phyloP scores from a whole-genome alignment of 208 protist species.

The Borovskyia barvae region DNA sequence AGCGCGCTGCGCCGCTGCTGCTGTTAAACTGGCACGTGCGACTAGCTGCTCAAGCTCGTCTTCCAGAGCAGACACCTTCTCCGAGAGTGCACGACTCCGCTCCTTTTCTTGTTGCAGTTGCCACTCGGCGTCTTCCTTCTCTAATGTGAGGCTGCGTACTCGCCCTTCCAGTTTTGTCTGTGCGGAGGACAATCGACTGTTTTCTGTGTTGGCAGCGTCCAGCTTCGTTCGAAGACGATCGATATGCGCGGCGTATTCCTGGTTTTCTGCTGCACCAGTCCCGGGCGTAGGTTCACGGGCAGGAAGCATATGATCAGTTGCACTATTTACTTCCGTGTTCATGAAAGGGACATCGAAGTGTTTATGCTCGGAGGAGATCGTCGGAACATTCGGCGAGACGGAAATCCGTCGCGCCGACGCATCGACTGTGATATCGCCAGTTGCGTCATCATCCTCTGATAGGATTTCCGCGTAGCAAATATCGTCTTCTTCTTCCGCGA shows the following conservation, averaged over 20 bases:
- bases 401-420: background rate
- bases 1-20: background rate
- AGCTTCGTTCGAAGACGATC: conserved; percentile 51
- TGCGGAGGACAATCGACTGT: conserved; percentile 32
- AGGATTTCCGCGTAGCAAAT: conserved; percentile 58
- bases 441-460: conserved; percentile 12
- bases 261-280: no score
- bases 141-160: conserved; percentile 43
- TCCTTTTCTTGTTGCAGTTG: conserved; percentile 55
- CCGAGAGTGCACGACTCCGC: conserved; percentile 38
- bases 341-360: no score
- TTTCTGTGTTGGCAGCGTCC: conserved; percentile 39
- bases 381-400: background rate
- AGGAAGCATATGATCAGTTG: background rate
- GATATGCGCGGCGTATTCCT: conserved; percentile 39
- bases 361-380: background rate
- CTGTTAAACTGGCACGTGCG: conserved; percentile 9
- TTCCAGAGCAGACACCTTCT: conserved; percentile 42
- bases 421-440: background rate
- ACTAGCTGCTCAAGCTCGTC: conserved; percentile 33
- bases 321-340: no score
- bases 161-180: conserved; percentile 50
- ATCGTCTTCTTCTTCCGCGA: conserved; percentile 56
- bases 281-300: no score
- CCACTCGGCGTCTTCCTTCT: conserved; percentile 63